A percentile compares a stretch with the other conserved stretches of the same genome.
phyloP scores from a whole-genome alignment of 2,329 filamentous ascomycete species.

The Fusarium equiseti region DNA sequence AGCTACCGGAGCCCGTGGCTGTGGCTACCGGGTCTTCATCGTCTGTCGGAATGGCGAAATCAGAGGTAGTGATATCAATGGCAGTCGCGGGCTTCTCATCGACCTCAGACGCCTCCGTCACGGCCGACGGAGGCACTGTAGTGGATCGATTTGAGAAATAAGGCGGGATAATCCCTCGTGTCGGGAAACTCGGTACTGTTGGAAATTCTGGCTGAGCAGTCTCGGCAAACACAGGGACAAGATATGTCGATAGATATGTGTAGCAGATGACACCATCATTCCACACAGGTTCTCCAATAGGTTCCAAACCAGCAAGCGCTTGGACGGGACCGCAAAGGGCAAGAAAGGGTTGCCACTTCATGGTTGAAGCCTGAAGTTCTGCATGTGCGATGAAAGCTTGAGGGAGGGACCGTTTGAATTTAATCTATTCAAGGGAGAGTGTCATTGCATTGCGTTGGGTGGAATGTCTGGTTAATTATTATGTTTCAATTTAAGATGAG shows the following conservation, averaged over 20 bases:
- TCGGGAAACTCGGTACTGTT: background rate
- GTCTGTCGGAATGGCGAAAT: accelerated
- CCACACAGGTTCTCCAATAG: background rate
- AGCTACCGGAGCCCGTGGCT: accelerated
- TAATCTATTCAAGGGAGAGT: no score
- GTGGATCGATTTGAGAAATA: background rate
- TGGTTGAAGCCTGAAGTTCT: background rate
- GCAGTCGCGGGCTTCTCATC: background rate
- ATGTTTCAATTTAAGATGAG: no score
- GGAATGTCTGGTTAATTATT: background rate
- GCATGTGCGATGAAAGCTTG: accelerated
- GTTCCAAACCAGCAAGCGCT: background rate
- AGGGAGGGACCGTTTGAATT: no score
- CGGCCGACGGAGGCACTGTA: accelerated
- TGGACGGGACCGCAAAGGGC: background rate
- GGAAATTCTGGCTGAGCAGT: background rate
- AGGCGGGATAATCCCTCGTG: background rate
- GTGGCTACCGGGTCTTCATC: accelerated
- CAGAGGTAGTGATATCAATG: background rate
- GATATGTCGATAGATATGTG: background rate
- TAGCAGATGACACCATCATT: background rate
- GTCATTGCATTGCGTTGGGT: no score
- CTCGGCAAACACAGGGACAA: background rate
- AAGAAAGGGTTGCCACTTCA: background rate
- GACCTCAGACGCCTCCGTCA: background rate